Evolutionary conservation across 2,329 filamentous ascomycete species (phyloP), one percentile per base, ranked within the genome.

Genomic region (Fusarium beomiforme): DNA sequence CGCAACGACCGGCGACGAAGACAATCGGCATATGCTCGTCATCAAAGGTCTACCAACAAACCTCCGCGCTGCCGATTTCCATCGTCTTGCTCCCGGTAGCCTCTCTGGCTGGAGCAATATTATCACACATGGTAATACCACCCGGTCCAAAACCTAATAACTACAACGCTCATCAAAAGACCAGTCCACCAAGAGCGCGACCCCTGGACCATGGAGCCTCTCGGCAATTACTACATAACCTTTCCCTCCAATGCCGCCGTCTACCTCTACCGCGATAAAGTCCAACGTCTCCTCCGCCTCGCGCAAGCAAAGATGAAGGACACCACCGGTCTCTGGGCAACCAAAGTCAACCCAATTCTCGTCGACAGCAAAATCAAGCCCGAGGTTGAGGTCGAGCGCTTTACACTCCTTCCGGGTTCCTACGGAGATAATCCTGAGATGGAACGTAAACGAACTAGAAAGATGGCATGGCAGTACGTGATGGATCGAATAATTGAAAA

Each of bases 21-120:
- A 23, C 33, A 23, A n/a, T 21, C 42, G 43, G 24, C 37, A 71
- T 64, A 83, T 85, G 74, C 83, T 95, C 42, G 83, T 90, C 43
- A 80, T 94, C 39, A 83, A 83, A 23, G 86, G 88, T 41, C 85
- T 88, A 10, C 89, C 87, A 74, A 85, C 85, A 61, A 85, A 87
- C 23, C 84, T 95, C 44, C 83, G 84, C 23, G 87, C 91, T 73
- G 87, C 86, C 71, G 93, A 95, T 81, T 95, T 95, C 80, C 86
- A 89, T 69, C 90, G 92, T 59, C 80, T 94, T 21, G 85, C 89
- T 43, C 86, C 87, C 3, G 87, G 86, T 74, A 88, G 92, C 72
- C 86, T 95, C 36, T 89, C 91, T 67, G 86, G 86, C 42, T 94
- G 92, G 92, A 84, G 87, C 13, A 85, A 84, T 59, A 88, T 89